These are phyloP conservation scores for Coniella lustricola DNA, from an alignment of 2,329 filamentous ascomycete genomes.

Conservation along the genomic window DNA sequence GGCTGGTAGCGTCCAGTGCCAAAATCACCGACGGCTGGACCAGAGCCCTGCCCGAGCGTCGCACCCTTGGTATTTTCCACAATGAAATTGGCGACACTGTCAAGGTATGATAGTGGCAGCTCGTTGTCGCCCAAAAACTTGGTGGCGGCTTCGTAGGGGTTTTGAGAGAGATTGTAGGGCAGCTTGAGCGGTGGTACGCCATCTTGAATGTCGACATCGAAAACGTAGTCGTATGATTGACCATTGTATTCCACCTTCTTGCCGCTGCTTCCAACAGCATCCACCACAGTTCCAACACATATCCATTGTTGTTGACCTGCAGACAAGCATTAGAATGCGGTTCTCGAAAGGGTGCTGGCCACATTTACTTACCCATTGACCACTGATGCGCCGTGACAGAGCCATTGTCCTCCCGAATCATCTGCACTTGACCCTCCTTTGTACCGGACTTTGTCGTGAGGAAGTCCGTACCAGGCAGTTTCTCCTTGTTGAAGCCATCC, in stretches of 20 bases:
- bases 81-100: conserved; percentile 91
- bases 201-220: conserved; percentile 93
- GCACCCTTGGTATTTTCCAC: conserved; percentile 82
- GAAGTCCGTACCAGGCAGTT: conserved; percentile 83
- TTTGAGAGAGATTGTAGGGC: conserved; percentile 88
- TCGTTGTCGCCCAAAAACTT: conserved; percentile 90
- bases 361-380: conserved; percentile 49
- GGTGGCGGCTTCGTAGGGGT: conserved; percentile 83
- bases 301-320: conserved; percentile 65
- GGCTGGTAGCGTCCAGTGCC: conserved; percentile 74
- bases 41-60: conserved; percentile 60
- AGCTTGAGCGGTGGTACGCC: conserved; percentile 87
- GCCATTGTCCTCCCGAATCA: conserved; percentile 77
- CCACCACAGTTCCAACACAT: conserved; percentile 89
- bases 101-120: conserved; percentile 77
- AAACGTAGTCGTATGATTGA: conserved; percentile 91
- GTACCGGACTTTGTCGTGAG: conserved; percentile 73
- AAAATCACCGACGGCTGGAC: conserved; percentile 54
- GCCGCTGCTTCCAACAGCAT: conserved; percentile 75
- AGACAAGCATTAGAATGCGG: conserved; percentile 20
- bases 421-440: conserved; percentile 94
- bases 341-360: neutral
- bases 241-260: conserved; percentile 71
- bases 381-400: conserved; percentile 82
- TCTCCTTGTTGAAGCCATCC: conserved; percentile 81